Percentiles rank a stretch among this genome's conserved stretches.
These are phyloP conservation scores for Coemansia sp. DNA, from an alignment of 192 early-diverging fungal species.

Conservation along the genomic window DNA sequence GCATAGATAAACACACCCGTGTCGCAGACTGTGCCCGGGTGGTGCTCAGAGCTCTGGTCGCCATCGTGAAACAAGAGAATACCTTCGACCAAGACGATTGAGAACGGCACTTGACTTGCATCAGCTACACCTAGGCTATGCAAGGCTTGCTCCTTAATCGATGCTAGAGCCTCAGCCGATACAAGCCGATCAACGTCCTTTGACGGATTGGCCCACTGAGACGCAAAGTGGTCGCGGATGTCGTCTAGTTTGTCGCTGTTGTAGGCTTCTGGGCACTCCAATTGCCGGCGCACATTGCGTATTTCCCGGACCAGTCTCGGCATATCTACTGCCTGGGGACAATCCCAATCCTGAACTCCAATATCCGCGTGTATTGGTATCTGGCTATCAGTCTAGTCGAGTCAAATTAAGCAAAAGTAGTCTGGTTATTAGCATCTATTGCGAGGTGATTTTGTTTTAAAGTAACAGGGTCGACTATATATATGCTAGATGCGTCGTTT, in stretches of 20 bases:
- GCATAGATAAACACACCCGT: conserved; percentile 57
- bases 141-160: conserved; percentile 6
- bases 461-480: background rate
- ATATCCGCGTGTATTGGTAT: conserved; percentile 65
- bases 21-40: conserved; percentile 30
- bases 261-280: background rate
- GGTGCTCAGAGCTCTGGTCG: conserved; percentile 50
- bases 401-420: background rate
- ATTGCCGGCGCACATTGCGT: background rate
- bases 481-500: background rate
- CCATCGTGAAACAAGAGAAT: conserved; percentile 74
- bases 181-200: conserved; percentile 37
- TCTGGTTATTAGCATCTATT: background rate
- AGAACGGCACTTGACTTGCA: conserved; percentile 27
- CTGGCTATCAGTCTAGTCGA: conserved; percentile 56
- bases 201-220: conserved; percentile 55
- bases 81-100: conserved; percentile 63
- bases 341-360: conserved; percentile 76
- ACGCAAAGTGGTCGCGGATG: conserved; percentile 24
- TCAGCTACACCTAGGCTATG: conserved; percentile 12
- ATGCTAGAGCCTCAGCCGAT: conserved; percentile 8
- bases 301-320: conserved; percentile 19
- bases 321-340: conserved; percentile 71
- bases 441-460: too few species aligned
- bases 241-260: background rate